Conservation (phyloP, 495 filamentous ascomycete genomes). For the Monascus purpureus region DNA sequence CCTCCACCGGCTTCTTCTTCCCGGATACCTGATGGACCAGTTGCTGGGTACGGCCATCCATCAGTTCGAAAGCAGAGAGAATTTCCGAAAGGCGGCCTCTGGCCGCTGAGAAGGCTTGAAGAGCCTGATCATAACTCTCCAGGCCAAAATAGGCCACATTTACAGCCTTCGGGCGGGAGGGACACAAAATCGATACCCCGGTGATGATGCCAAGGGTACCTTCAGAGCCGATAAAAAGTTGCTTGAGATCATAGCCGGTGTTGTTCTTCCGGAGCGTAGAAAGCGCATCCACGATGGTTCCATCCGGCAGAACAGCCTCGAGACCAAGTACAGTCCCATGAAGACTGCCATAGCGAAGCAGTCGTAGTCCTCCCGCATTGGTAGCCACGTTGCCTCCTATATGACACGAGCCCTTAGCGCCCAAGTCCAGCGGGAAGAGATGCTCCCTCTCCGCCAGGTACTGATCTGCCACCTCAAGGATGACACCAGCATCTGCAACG, state of each 20-base stretch:
- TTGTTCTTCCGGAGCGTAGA: conserved; percentile 90
- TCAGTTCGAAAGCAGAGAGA: conserved; percentile 92
- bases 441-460: conserved; percentile 65
- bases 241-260: conserved; percentile 94
- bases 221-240: conserved; percentile 90
- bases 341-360: conserved; percentile 85
- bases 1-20: conserved; percentile 67
- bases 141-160: conserved; percentile 88
- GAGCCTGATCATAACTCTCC: conserved; percentile 73
- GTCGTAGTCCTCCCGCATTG: conserved; percentile 82
- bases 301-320: conserved; percentile 85
- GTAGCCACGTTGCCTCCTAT: conserved; percentile 97
- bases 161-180: conserved; percentile 66
- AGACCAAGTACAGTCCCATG: conserved; percentile 87
- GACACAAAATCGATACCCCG: conserved; percentile 75
- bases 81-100: conserved; percentile 87
- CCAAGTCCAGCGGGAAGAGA: conserved; percentile 89
- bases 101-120: conserved; percentile 67
- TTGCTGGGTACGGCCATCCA: conserved; percentile 71
- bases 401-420: conserved; percentile 94
- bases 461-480: conserved; percentile 76
- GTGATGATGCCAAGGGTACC: conserved; percentile 94
- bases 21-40: conserved; percentile 60
- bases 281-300: conserved; percentile 80
- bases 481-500: conserved; percentile 79